Conservation (phyloP, 345 rosid species). For the Acer campestre region DNA sequence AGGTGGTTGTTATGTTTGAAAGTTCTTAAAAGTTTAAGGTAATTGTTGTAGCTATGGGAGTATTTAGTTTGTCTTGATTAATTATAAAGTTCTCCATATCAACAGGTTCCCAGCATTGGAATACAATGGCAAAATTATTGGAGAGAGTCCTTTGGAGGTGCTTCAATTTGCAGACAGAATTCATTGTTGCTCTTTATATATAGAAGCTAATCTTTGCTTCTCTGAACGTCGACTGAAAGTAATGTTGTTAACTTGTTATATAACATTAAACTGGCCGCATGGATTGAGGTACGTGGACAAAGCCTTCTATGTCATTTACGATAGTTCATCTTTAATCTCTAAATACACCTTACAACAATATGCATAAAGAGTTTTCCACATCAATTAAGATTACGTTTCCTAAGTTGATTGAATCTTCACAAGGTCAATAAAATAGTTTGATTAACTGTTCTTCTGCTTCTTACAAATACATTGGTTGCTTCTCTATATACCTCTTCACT, state of each 20-base stretch:
- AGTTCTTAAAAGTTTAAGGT: too few relatives aligned
- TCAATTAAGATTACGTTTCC: not conserved
- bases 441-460: too few relatives aligned
- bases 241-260: slow-evolving; percentile 18
- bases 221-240: not conserved
- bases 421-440: too few relatives aligned
- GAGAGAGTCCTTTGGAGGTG: slow-evolving; percentile 92
- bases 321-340: too few relatives aligned
- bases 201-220: not conserved
- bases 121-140: slow-evolving; percentile 80
- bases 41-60: too few relatives aligned
- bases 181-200: not conserved
- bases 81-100: slow-evolving; percentile 34
- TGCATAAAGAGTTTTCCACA: too few relatives aligned
- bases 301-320: too few relatives aligned
- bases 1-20: too few relatives aligned
- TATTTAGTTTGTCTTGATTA: slow-evolving; percentile 54
- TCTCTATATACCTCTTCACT: too few relatives aligned
- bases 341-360: too few relatives aligned
- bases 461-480: too few relatives aligned
- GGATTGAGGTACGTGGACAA: slow-evolving; percentile 82
- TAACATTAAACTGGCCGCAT: slow-evolving; percentile 50
- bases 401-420: too few relatives aligned
- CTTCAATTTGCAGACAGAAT: slow-evolving; percentile 36
- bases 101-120: slow-evolving; percentile 90